Base-by-base conservation (phyloP, 1,139 yeast species). In the Magnusiomyces fungicola region DNA sequence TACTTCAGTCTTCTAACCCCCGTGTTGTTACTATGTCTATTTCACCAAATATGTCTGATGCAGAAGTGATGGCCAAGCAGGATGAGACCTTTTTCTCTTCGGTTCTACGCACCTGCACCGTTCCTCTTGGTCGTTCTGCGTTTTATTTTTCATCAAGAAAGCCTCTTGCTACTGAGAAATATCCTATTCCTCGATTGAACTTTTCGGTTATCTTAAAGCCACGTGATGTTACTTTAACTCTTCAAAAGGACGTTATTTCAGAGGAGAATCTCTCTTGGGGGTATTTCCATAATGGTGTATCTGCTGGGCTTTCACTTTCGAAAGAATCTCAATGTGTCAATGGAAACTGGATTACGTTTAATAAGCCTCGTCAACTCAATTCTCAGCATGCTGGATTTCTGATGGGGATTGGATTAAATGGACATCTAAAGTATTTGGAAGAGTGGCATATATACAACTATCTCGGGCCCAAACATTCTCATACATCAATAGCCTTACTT, bases 391-490 rank as follows among this genome's bases (percentile, higher is more conserved):
- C 96, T 19, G 99, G 99, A 0, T 89, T 94, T 58, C 68, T 94
- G n/a, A 69, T 89, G 25, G 98, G 97, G 0, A 69, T 92, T 23
- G 99, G 99, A 0, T 70, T 94, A 41, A 88, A 88, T 68, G 97
- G 97, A 0, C 96, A 90, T 63, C 68, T 94, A 56, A 81, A 79
- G 54, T 75, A 75, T 43, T 69, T 94, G 30, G 97, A 94, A 61
- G 97, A 92, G 63, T 94, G 98, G 97, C 97, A 90, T 62, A 85
- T 94, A 29, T 94, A 89, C 65, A 90, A 92, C 61, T 90, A 89
- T 57, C 69, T 94, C 47, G 96, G 96, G 0, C 95, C 96, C 0
- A 90, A 94, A 59, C 92, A 87, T 61, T 79, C 84, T 1, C 76
- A 79, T 47, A 87, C 96, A 0, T 86, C 96, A 64, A 82, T 89